phyloP scores from a whole-genome alignment of 2,329 filamentous ascomycete species.

The Fusarium sp. region DNA sequence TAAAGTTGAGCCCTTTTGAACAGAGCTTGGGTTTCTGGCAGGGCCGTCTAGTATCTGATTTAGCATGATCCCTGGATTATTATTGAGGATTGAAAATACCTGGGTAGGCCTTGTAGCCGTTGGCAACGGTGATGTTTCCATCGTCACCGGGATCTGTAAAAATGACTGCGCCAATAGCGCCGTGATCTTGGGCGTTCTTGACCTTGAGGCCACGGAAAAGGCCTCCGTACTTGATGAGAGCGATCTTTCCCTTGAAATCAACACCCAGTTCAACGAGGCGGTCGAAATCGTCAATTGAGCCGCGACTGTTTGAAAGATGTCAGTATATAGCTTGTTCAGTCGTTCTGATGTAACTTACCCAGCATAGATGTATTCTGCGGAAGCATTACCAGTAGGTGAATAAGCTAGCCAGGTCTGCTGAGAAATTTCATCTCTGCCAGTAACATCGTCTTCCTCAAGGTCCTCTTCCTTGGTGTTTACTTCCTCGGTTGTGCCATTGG shows the following conservation, averaged over 20 bases:
- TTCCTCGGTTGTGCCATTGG: slow-evolving; percentile 66
- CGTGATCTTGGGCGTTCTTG: slow-evolving; percentile 85
- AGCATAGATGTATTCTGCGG: slow-evolving; percentile 79
- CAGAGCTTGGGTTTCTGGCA: slow-evolving; percentile 80
- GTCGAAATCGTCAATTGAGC: slow-evolving; percentile 79
- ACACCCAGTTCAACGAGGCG: slow-evolving; percentile 77
- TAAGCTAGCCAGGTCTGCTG: slow-evolving; percentile 88
- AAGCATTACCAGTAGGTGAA: slow-evolving; percentile 82
- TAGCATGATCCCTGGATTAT: fast-evolving
- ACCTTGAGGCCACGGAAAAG: slow-evolving; percentile 86
- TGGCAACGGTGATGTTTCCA: slow-evolving; percentile 78
- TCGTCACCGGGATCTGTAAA: slow-evolving; percentile 91
- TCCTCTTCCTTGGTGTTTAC: slow-evolving; percentile 80
- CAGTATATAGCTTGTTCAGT: fast-evolving
- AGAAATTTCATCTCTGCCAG: slow-evolving; percentile 70
- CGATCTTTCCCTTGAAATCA: slow-evolving; percentile 81
- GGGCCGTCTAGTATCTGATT: slow-evolving; percentile 64
- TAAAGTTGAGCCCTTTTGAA: slow-evolving; percentile 82
- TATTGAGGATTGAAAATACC: slow-evolving; percentile 37
- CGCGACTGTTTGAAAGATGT: slow-evolving; percentile 57
- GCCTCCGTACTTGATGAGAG: slow-evolving; percentile 79
- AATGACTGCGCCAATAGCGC: slow-evolving; percentile 83
- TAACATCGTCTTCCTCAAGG: slow-evolving; percentile 79
- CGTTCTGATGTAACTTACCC: slow-evolving; percentile 62
- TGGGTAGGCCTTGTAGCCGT: slow-evolving; percentile 80